These are phyloP conservation scores for Ceriops decandra DNA, from an alignment of 345 rosid genomes.

Conservation along the genomic window DNA sequence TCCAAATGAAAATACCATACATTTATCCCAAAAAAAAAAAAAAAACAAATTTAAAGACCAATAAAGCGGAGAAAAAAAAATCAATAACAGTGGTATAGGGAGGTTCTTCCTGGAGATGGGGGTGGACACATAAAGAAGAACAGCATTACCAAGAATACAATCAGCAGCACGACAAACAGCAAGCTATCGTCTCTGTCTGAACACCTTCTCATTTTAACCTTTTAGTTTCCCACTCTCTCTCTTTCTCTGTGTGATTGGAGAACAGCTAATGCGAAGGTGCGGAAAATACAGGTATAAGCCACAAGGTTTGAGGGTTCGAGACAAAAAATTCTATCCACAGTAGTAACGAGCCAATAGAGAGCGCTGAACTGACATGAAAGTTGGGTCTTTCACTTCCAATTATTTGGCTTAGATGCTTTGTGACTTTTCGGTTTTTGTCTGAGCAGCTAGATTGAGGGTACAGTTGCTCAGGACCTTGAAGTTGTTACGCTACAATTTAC, in stretches of 20 bases:
- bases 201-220: constrained; percentile 29
- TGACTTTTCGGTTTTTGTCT: constrained; percentile 1
- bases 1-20: too few species aligned
- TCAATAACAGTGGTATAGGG: constrained; percentile 26
- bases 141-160: constrained; percentile 9
- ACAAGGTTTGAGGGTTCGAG: background rate
- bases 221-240: constrained; percentile 8
- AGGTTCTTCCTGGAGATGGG: constrained; percentile 27
- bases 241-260: background rate
- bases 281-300: background rate
- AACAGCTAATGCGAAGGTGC: background rate
- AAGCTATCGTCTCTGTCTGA: constrained; percentile 18
- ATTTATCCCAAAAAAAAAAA: background rate
- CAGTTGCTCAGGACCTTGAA: too few species aligned
- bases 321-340: constrained; percentile 9
- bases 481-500: background rate
- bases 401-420: constrained; percentile 5
- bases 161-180: constrained; percentile 27
- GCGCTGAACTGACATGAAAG: constrained; percentile 1
- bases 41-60: too few species aligned
- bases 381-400: background rate
- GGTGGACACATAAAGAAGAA: background rate
- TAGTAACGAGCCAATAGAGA: background rate
- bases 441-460: constrained; percentile 6
- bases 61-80: background rate